Conservation (phyloP, 306 rosid genomes). For the Coriaria nepalensis region DNA sequence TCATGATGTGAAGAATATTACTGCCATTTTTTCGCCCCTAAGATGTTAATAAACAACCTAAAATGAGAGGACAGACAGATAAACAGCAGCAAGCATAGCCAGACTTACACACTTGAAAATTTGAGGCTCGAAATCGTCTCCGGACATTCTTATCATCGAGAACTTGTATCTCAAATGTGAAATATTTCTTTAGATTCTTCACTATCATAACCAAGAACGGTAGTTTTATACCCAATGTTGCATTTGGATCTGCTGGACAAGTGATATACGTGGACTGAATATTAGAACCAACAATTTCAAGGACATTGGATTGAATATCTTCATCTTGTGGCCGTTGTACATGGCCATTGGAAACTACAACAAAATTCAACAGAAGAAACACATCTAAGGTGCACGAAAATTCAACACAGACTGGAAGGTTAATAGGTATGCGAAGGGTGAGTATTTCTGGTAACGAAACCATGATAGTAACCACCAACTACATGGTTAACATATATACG, state of each 20-base stretch:
- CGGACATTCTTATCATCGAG: conserved; percentile 90
- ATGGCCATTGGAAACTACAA: conserved; percentile 76
- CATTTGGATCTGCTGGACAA: conserved; percentile 93
- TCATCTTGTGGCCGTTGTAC: conserved; percentile 91
- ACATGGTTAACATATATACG: not conserved
- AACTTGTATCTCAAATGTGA: conserved; percentile 92
- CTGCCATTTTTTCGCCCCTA: not conserved
- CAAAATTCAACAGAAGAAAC: conserved; percentile 8
- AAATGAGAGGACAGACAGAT: conserved; percentile 4
- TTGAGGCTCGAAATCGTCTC: conserved; percentile 88
- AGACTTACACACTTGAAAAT: conserved; percentile 98
- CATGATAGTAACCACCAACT: too few species aligned
- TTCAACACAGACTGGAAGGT: not conserved
- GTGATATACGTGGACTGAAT: conserved; percentile 85
- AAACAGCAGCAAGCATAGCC: conserved; percentile 34
- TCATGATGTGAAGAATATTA: too few species aligned
- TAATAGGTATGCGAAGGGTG: too few species aligned
- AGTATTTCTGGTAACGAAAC: too few species aligned
- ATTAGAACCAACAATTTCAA: conserved; percentile 84
- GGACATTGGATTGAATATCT: conserved; percentile 88
- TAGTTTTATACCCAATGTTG: conserved; percentile 88
- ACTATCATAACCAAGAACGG: conserved; percentile 83
- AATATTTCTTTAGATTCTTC: conserved; percentile 85
- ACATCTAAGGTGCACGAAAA: not conserved
- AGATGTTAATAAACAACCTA: not conserved